phyloP scores from a whole-genome alignment of 345 rosid genomes.

The Citrus hindsii region DNA sequence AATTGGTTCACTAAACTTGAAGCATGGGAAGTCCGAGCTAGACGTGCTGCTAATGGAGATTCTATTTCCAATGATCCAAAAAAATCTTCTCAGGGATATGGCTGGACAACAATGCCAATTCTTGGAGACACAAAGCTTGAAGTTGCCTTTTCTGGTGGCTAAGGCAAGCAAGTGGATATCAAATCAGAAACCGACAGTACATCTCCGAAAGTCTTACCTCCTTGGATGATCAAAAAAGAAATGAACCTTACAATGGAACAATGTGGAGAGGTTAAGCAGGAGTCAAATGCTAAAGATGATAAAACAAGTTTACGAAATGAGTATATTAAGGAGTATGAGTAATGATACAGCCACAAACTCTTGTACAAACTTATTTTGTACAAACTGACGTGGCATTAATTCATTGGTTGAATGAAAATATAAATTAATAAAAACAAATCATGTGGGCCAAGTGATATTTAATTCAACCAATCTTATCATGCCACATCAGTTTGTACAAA shows the following conservation, averaged over 20 bases:
- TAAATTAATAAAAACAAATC: no score
- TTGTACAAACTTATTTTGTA: no score
- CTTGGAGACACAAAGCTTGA: constrained; percentile 93
- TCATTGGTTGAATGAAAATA: no score
- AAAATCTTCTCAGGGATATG: constrained; percentile 63
- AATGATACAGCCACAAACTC: no score
- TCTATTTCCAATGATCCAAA: constrained; percentile 64
- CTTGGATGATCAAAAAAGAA: constrained; percentile 93
- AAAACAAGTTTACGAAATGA: constrained; percentile 67
- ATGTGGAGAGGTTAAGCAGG: constrained; percentile 73
- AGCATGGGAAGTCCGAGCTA: constrained; percentile 84
- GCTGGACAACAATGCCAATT: constrained; percentile 85
- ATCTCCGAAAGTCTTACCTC: constrained; percentile 67
- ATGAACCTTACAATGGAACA: constrained; percentile 87
- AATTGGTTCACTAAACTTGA: no score
- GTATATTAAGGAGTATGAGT: constrained; percentile 74
- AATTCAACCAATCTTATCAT: no score
- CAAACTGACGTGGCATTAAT: no score
- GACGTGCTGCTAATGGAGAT: constrained; percentile 57
- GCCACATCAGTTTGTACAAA: no score
- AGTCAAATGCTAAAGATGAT: constrained; percentile 21
- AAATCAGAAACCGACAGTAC: constrained; percentile 47
- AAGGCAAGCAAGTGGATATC: constrained; percentile 62
- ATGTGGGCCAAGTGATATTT: no score
- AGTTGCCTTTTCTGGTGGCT: constrained; percentile 53